A percentile compares a stretch with the other conserved stretches of the same genome.
Evolutionary conservation across 1,139 yeast genomes (phyloP).

Genomic region (Candida tropicalis): DNA sequence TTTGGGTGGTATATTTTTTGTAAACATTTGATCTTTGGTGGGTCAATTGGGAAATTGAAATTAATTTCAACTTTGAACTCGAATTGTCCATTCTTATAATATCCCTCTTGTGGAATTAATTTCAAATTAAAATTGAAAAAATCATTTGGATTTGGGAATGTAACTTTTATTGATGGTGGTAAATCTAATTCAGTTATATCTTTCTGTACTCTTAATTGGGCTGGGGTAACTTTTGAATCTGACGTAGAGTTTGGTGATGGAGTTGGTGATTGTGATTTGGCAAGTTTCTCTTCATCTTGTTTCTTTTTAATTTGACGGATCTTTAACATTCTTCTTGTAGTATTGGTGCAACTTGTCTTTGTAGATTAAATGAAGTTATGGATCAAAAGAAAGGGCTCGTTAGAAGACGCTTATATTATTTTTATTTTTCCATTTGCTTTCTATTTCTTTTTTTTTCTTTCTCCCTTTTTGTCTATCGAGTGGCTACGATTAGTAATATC

Average conservation of each 20-base stretch:
- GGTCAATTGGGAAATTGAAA: conserved; percentile 85
- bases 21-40: conserved; percentile 80
- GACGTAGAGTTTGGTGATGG: conserved; percentile 15
- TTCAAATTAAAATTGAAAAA: conserved; percentile 62
- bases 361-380: neutral
- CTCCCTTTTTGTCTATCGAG: neutral
- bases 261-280: conserved; percentile 15
- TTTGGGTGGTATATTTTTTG: conserved; percentile 90
- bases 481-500: neutral
- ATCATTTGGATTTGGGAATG: conserved; percentile 58
- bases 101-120: conserved; percentile 79
- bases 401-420: too few relatives aligned
- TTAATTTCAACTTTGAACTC: conserved; percentile 64
- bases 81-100: conserved; percentile 71
- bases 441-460: neutral
- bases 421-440: too few relatives aligned
- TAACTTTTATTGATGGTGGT: conserved; percentile 63
- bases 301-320: conserved; percentile 61
- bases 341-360: neutral
- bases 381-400: neutral
- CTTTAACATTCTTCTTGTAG: conserved; percentile 38
- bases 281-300: conserved; percentile 37
- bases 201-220: conserved; percentile 57
- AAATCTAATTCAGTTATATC: conserved; percentile 72
- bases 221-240: conserved; percentile 41